phyloP scores from a whole-genome alignment of 495 filamentous ascomycete genomes.

The Xylaria venustula region DNA sequence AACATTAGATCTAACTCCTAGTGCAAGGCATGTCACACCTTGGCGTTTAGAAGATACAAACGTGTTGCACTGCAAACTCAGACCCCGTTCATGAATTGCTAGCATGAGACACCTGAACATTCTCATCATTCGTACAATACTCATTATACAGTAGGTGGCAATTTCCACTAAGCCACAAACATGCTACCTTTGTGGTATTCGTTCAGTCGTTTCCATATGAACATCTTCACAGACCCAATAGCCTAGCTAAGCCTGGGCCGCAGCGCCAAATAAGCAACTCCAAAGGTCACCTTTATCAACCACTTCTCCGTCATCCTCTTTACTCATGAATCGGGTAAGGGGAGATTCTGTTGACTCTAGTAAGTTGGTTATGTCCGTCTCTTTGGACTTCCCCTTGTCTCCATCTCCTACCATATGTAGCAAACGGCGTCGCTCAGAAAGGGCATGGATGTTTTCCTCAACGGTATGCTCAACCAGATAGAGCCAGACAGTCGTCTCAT shows the following conservation, averaged over 20 bases:
- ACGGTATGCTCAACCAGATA: slow-evolving; percentile 87
- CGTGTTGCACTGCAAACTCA: too few species aligned
- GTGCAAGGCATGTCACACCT: too few species aligned
- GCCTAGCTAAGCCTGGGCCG: slow-evolving; percentile 10
- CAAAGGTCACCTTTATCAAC: slow-evolving; percentile 81
- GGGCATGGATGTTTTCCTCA: slow-evolving; percentile 83
- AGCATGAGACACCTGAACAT: too few species aligned
- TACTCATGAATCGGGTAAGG: slow-evolving; percentile 64
- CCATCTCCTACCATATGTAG: slow-evolving; percentile 62
- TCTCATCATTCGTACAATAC: too few species aligned
- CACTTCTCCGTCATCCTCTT: slow-evolving; percentile 69
- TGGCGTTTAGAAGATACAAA: too few species aligned
- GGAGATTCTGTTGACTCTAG: slow-evolving; percentile 71
- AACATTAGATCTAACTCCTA: too few species aligned
- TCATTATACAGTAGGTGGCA: too few species aligned
- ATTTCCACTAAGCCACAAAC: too few species aligned
- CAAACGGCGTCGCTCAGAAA: slow-evolving; percentile 74
- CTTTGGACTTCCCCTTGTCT: slow-evolving; percentile 34
- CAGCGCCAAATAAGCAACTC: slow-evolving; percentile 77
- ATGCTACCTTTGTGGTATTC: too few species aligned
- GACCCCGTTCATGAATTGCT: too few species aligned
- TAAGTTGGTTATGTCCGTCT: slow-evolving; percentile 65
- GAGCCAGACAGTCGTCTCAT: slow-evolving; percentile 90
- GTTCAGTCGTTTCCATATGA: background rate
- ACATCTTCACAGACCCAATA: too few species aligned